Base-by-base conservation (phyloP, 75 land plant genomes). In the Picea sitchensis region DNA sequence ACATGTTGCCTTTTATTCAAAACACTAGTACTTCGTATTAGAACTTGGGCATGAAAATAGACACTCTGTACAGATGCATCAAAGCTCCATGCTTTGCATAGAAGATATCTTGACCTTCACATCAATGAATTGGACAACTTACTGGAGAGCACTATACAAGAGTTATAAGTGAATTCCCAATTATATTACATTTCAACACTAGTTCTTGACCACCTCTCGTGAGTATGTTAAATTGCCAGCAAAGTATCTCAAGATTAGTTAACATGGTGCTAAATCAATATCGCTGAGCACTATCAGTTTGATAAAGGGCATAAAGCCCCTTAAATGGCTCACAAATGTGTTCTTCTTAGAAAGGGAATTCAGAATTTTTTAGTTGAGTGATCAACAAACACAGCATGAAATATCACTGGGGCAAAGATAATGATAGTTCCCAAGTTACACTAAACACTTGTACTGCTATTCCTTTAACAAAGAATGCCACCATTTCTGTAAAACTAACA, bases 81-180 rank as follows among this genome's bases (percentile, higher is more conserved):
- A 44, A 71, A 41, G 26, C 21, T 71, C 26, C 73, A 41, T n/a
- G 47, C 21, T 38, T 13, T 68, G 72, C 47, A 38, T 34, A 9
- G 2, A 41, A 36, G 18, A 69, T 18, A 69, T 69, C 3, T 68
- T 31, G 73, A 21, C 26, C 73, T 7, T 71, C 73, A 71, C 54
- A 9, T 65, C 38, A 65, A 65, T 65, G 14, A 65, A 71, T 3
- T 44, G 44, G 26, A 36, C 23, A 44, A 12, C 7, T 67, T 20
- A 17, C 36, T 17, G n/a, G 54, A 44, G 23, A n/a, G 51, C 26
- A 71, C 54, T 34, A 44, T n/a, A 44, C 4, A 5, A 71, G 12
- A 51, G 56, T 9, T 44, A 71, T n/a, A 41, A 71, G 26, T 71
- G 74, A 71, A 71, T 44, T 41, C 47, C 74, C 74, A 71, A 71